A percentile compares a stretch with the other conserved stretches of the same genome.
Conservation (phyloP, 2,329 filamentous ascomycete species). For the Sphaerulina vaccinii region DNA sequence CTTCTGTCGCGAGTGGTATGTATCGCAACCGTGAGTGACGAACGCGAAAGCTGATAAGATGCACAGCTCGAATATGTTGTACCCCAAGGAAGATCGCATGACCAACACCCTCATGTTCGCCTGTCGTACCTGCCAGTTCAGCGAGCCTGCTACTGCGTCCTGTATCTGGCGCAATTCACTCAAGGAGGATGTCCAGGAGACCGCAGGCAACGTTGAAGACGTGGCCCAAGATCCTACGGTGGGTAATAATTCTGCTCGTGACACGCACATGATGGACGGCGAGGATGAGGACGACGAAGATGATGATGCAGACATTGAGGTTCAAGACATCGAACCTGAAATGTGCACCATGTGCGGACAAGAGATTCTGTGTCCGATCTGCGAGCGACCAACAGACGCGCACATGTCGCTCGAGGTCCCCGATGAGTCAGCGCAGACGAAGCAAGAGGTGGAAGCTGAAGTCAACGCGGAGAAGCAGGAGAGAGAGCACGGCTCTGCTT, state of each 20-base stretch:
- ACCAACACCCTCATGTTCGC: conserved; percentile 87
- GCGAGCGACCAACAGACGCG: conserved; percentile 47
- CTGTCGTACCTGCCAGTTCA: conserved; percentile 92
- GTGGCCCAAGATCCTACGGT: conserved; percentile 98
- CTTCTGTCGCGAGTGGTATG: conserved; percentile 92
- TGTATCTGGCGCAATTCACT: conserved; percentile 96
- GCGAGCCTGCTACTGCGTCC: conserved; percentile 78
- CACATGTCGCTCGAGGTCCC: conserved; percentile 48
- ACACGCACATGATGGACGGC: conserved; percentile 25
- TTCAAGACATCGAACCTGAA: conserved; percentile 40
- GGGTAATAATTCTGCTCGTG: conserved; percentile 53
- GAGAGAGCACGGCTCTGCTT: conserved; percentile 25
- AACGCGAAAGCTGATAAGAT: conserved; percentile 14
- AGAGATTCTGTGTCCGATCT: conserved; percentile 55
- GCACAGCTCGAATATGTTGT: conserved; percentile 86
- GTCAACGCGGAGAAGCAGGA: conserved; percentile 34
- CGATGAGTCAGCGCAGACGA: conserved; percentile 36
- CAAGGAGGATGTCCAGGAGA: conserved; percentile 87
- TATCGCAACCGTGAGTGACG: neutral
- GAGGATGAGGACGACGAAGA: conserved; percentile 23
- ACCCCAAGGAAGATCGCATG: conserved; percentile 88
- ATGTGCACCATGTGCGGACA: conserved; percentile 61
- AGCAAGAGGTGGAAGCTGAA: conserved; percentile 27
- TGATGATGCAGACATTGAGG: conserved; percentile 24
- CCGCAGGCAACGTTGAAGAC: conserved; percentile 94